Base-by-base conservation (phyloP, 129 eudicot species). In the Calendula officinalis region DNA sequence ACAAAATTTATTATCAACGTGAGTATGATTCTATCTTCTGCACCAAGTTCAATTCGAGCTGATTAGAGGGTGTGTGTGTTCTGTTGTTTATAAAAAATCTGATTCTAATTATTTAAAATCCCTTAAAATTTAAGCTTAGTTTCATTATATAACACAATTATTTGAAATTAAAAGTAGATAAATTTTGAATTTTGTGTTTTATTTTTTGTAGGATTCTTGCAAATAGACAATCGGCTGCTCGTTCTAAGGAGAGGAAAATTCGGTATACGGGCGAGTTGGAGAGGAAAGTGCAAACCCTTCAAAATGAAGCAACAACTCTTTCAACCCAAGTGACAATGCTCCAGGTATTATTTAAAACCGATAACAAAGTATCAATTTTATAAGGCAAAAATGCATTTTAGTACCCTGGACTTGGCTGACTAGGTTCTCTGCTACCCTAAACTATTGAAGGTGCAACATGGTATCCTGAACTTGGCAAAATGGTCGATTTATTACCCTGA, bases 211-310 rank as follows among this genome's bases (percentile, higher is more conserved):
- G 97, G 84, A 86, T 90, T 77, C 95, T 90, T 65, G 95, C 97
- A 14, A 90, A 90, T 73, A 77, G 97, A 71, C 97, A 90, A 72
- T 90, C 97, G 8, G 97, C 95, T 39, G 97, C 97, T 0, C 86
- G 95, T n/a, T 90, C 97, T 0, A 90, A 90, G 71, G 97, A 90
- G 82, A 75, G 97, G 56, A 90, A 86, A 72, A 74, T 80, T 9
- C 79, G 83, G 46, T 90, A 90, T 57, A 86, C 97, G 0, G 60
- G 78, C 49, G 97, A 90, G 78, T 72, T 90, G 76, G 97, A 90
- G 89, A 90, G 84, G 86, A 90, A 81, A 84, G 95, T 90, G 10
- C 97, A 90, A 52, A 90, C 97, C 50, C 91, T 90, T 71, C 97
- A 90, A 79, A 83, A 82, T 0, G 97, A 90, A 63, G 97, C 97